Evolutionary conservation across 805 yeast genomes (phyloP), one percentile per base, ranked within the genome.

Genomic region (Pachysolen tannophilus): DNA sequence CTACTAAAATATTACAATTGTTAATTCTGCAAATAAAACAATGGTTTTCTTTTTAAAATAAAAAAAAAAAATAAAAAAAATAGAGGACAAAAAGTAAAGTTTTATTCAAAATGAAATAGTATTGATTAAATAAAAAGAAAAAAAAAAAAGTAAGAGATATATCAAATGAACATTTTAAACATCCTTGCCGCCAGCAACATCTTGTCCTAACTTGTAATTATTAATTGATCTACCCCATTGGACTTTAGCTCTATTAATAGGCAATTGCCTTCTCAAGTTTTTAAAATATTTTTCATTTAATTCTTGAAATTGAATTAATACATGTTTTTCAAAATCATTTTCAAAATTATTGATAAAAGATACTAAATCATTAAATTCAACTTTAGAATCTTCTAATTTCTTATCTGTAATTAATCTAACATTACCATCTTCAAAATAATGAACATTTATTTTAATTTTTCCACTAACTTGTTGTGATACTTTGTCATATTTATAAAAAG

Each of bases 161-260:
- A 20, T 20, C 26, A 25, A 33, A 32, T 48, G n/a, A n/a, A n/a
- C n/a, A n/a, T n/a, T n/a, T 23, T 14, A 23, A 23, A 11, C 26
- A 31, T 55, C 50, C 50, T 60, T 49, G 34, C 65, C 68, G 35
- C 67, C 64, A 8, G 67, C 79, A 23, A 79, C 87, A 52, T 82
- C 88, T 44, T 77, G 78, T 13, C 97, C 97, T 29, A 90, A 64
- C 50, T 85, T 75, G 60, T 88, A 88, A 53, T 79, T 83, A 13
- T 94, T 94, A 47, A 86, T 84, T 8, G 96, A 85, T 51, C 75
- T 83, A 20, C 95, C 96, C 98, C 98, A 90, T 55, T 85, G 84
- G 49, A 90, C 81, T 55, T 82, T 87, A 13, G 95, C 73, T 53
- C 96, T 72, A 15, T 95, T 90, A 15, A 90, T 79, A 6, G 98